phyloP scores from a whole-genome alignment of 1,139 yeast species.

The Petasospora rhodanensis region DNA sequence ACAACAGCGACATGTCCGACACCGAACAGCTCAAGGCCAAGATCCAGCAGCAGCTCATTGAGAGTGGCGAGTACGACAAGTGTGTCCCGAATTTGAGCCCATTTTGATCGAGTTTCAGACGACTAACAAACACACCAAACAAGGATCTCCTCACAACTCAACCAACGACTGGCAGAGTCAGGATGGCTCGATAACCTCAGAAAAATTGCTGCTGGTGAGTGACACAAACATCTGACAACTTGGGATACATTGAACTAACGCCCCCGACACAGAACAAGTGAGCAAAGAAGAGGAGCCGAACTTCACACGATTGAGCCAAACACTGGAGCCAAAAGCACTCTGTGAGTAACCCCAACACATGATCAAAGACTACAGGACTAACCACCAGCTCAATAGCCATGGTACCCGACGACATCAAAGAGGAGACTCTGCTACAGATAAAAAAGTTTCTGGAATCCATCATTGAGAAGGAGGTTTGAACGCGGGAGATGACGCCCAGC shows the following conservation, averaged over 20 bases:
- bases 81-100: slow-evolving; percentile 1
- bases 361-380: too few species aligned
- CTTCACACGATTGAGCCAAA: slow-evolving; percentile 49
- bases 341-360: too few species aligned
- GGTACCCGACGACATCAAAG: slow-evolving; percentile 64
- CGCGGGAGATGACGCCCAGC: too few species aligned
- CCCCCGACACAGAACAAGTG: slow-evolving; percentile 29
- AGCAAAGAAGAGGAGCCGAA: slow-evolving; percentile 38
- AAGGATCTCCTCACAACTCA: slow-evolving; percentile 53
- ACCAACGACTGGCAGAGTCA: slow-evolving; percentile 60
- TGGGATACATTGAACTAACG: too few species aligned
- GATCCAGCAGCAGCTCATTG: slow-evolving; percentile 65
- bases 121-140: neutral
- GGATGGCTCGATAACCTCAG: slow-evolving; percentile 86
- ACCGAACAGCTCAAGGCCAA: slow-evolving; percentile 49
- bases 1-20: slow-evolving; percentile 10
- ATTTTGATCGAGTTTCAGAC: too few species aligned
- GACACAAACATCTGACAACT: too few species aligned
- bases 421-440: slow-evolving; percentile 55
- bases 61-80: slow-evolving; percentile 73
- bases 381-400: slow-evolving; percentile 36
- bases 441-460: slow-evolving; percentile 54
- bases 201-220: slow-evolving; percentile 44
- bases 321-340: slow-evolving; percentile 61
- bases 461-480: slow-evolving; percentile 27